Base-by-base conservation (phyloP, 768 basidiomycete genomes). In the Galerina sulciceps region DNA sequence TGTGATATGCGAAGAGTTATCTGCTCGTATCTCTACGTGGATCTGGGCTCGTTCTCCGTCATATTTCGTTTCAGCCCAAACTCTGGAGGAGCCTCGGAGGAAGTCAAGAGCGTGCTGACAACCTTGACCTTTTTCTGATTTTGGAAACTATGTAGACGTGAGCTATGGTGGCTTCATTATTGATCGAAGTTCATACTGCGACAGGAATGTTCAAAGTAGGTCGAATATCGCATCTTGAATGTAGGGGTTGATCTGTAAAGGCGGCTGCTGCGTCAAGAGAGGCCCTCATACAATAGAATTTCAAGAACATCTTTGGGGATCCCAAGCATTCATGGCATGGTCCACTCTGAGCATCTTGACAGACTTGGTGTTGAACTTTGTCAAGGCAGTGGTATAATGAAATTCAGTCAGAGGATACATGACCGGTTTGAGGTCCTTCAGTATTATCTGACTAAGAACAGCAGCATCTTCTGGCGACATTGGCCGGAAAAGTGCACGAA, bases 11-110 rank as follows among this genome's bases (percentile, higher is more conserved):
- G 80, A 72, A 5, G 70, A 63, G 0, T 65, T 70, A 13, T 76
- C 69, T 3, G 64, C 66, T 4, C 66, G 59, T 2, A 88, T 67
- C 66, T 88, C 79, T 20, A 94, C 83, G 67, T 98, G 95, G 23
- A 96, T 93, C 65, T 98, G 95, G 54, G 94, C 89, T n/a, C 95
- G 82, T 72, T 96, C 94, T 10, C 95, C 95, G 57, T 96, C 95
- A 70, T 96, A 96, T 71, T 98, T 98, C 0, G 88, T 94, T 74
- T 98, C 95, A 1, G 89, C 91, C 85, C 90, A 96, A 9, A 94
- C 77, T 23, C 69, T 72, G 10, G 79, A 75, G 0, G 79, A 73
- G 37, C 69, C 35, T 37, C 54, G 60, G 57, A 90, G 75, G 53
- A 76, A 70, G 42, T 75, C 58, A 45, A 91, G 71, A 15, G 85